Base-by-base conservation (phyloP, 2,329 filamentous ascomycete genomes). In the Neoarthrinium moseri region DNA sequence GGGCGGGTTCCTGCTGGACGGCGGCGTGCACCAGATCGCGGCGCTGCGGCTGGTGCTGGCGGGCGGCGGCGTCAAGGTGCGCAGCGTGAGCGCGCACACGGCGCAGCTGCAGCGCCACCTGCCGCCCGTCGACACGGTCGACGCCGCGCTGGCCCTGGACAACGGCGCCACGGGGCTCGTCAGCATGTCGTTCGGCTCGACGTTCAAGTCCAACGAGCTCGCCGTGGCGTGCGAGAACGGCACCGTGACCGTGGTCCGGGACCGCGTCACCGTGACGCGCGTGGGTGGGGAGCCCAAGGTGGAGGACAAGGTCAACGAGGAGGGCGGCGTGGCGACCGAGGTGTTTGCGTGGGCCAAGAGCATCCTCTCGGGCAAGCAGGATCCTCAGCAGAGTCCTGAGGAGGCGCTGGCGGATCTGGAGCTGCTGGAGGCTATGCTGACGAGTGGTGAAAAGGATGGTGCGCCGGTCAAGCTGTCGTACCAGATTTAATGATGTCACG, bases 1-100 rank as follows among this genome's bases (percentile, higher is more conserved):
- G 64, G 88, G 87, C 45, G 87, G 88, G 0, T 91, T 90, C 60
- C 63, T 91, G 45, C 77, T 91, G 2, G 87, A 91, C 58, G 86
- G 81, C 12, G 87, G 88, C 34, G 85, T 91, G 21, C 88, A 91
- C 63, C 84, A 80, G 49, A 71, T 83, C 6, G 87, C 87, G 6
- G 82, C 68, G 0, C 73, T 84, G 40, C 72, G 87, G 13, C 62
- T 78, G 24, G 59, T 91, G 33, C 67, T 90, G 2, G 15, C 18
- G 30, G 70, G 72, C 15, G 50, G 65, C 0, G 68, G 69, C 13
- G 62, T 75, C 37, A 66, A 72, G 7, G 67, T 78, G 22, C 63
- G 66, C 11, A 69, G 65, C 26, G 64, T 86, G 3, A 69, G 71
- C 15, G 81, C 81, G 0, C 78, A 80, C 49, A 80, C 81, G 1